Percentiles rank a stretch among this genome's conserved stretches.
These are phyloP conservation scores for Tylopilus balloui DNA, from an alignment of 768 basidiomycete genomes.

Conservation along the genomic window DNA sequence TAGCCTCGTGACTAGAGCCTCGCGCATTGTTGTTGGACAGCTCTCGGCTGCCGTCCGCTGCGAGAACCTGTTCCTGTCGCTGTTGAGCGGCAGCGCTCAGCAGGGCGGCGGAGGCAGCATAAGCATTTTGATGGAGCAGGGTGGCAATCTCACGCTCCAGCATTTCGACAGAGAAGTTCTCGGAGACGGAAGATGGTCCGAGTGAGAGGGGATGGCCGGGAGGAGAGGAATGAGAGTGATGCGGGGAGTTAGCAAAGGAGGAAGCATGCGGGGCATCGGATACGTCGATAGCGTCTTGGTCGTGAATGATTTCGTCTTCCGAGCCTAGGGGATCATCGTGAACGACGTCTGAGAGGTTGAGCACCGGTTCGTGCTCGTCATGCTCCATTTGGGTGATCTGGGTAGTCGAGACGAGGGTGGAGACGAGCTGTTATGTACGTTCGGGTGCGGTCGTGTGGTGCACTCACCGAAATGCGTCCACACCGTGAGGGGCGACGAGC, in stretches of 20 bases:
- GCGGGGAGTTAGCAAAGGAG: conserved; percentile 21
- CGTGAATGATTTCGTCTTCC: conserved; percentile 39
- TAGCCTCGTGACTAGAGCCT: conserved; percentile 7
- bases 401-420: neutral
- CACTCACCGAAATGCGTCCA: conserved; percentile 19
- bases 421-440: neutral
- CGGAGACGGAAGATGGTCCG: conserved; percentile 38
- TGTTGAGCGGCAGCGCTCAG: conserved; percentile 67
- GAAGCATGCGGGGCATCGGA: conserved; percentile 31
- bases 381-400: conserved; percentile 36
- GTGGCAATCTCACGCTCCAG: conserved; percentile 75
- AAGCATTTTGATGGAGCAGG: conserved; percentile 70
- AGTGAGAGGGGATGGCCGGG: conserved; percentile 34
- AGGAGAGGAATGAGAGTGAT: conserved; percentile 16
- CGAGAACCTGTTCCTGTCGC: conserved; percentile 43
- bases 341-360: conserved; percentile 80
- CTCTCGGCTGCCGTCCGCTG: conserved; percentile 35
- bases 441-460: neutral
- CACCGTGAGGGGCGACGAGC: conserved; percentile 21
- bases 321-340: conserved; percentile 73
- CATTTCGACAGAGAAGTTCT: conserved; percentile 63
- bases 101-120: conserved; percentile 61
- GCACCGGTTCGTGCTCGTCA: conserved; percentile 58
- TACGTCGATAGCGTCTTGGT: conserved; percentile 27
- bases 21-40: conserved; percentile 19